Evolutionary conservation across 129 eudicot genomes (phyloP), one percentile per base, ranked within the genome.

Genomic region (Helianthus tuberosus): DNA sequence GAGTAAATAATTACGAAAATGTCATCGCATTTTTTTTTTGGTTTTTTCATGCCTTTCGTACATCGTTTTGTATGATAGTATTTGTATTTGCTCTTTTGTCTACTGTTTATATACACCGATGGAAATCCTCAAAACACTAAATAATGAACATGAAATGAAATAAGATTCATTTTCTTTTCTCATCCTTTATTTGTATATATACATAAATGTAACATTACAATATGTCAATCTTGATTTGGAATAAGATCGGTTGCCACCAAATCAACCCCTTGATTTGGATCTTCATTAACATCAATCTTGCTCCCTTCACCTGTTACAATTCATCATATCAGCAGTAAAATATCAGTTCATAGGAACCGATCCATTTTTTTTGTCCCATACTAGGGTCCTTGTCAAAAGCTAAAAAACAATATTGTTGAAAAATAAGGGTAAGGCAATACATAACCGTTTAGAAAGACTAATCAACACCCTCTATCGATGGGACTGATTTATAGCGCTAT

Each of bases 261-360:
- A 14, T 14, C n/a, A 49, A 43, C 47, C n/a, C 62, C 73, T 79
- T 79, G 83, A 35, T 64, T 71, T 39, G 78, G 83, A 55, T 52
- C 78, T 79, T 79, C 69, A 72, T 79, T 79, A 57, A 79, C 83
- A 72, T 79, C 78, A 66, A 79, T 79, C 78, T 55, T 64, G 52
- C 36, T 79, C 36, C 64, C 17, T 46, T 79, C 74, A 65, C 73
- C 83, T 79, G 41, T 51, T 38, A 51, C 43, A 68, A 11, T 52
- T 27, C 67, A 43, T 63, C 17, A 51, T 38, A 41, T 69, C 16
- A 57, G n/a, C 32, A 8, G 4, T 62, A 62, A 50, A 13, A 27
- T 29, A 8, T 43, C 54, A 49, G 12, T 49, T 11, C 16, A 50
- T 12, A n/a, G 5, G 4, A 12, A 3, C 15, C 15, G 0, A 3